These are phyloP conservation scores for Pseudogymnoascus sp. DNA, from an alignment of 2,329 filamentous ascomycete species.

Conservation along the genomic window DNA sequence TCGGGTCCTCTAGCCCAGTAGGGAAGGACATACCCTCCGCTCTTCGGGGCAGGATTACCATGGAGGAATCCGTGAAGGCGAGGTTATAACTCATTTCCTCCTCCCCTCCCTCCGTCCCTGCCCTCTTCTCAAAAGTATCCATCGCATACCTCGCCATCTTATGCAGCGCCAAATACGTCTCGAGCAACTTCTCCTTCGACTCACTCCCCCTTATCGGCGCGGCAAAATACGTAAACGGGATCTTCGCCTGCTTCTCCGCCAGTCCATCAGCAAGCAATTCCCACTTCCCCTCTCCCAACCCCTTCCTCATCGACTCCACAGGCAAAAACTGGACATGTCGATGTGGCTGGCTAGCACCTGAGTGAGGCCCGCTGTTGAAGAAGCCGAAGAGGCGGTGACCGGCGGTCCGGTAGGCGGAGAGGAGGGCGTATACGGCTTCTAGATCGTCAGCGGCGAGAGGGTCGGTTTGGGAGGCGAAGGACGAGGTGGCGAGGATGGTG, in stretches of 20 bases:
- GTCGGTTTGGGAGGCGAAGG: conserved; percentile 54
- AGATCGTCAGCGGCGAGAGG: conserved; percentile 54
- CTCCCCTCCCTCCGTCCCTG: conserved; percentile 25
- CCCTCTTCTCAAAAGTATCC: neutral
- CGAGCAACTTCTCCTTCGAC: conserved; percentile 18
- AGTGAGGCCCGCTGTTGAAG: conserved; percentile 56
- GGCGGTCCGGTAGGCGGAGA: conserved; percentile 43
- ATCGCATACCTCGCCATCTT: conserved; percentile 17
- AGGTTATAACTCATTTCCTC: conserved; percentile 57
- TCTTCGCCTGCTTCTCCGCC: conserved; percentile 13
- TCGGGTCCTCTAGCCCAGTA: conserved; percentile 21
- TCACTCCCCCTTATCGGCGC: conserved; percentile 16
- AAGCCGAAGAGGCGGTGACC: conserved; percentile 28
- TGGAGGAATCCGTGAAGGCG: conserved; percentile 45
- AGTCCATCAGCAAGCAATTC: conserved; percentile 39
- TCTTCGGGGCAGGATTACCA: conserved; percentile 48
- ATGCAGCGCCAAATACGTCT: conserved; percentile 22
- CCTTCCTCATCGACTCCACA: conserved; percentile 52
- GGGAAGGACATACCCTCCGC: conserved; percentile 39
- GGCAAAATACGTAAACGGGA: conserved; percentile 27
- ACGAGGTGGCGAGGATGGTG: conserved; percentile 62
- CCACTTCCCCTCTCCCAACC: conserved; percentile 40
- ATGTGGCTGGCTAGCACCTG: conserved; percentile 64
- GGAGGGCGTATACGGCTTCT: conserved; percentile 51
- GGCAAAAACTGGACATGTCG: conserved; percentile 66